Evolutionary conservation across 208 protist species (phyloP), one percentile per base, ranked within the genome.

Genomic region (Herpetomonas tarakana): DNA sequence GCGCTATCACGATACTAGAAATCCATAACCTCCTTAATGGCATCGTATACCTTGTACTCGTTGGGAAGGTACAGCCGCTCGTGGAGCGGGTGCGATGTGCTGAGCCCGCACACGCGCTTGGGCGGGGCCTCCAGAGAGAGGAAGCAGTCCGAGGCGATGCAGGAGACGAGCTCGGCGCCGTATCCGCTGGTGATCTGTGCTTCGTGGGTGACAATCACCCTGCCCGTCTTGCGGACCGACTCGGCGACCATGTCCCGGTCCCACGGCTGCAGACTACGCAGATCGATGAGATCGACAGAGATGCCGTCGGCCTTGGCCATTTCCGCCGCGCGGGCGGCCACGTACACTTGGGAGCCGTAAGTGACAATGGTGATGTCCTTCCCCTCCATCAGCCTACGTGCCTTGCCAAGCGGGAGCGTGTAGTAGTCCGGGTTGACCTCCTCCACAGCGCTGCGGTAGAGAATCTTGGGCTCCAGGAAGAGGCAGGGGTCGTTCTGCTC

Each of bases 401-500:
- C 98, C 62, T 98, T 97, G 30, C 91, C 86, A 14, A 99, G 71
- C 1, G 95, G 94, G n/a, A 99, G 62, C 26, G 79, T 85, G 73
- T 98, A 99, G 71, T 98, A 91, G 31, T 78, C 92, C 19, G 88
- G 75, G 52, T 98, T 97, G 21, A 99, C 97, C 38, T 90, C 50
- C 61, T 97, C 88, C 7, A 86, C 76, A n/a, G 85, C 60, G n/a
- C 83, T 82, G 54, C 97, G 83, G 62, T 98, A 98, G 6, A 98
- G 71, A 30, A 90, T 78, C 73, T 99, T 99, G 21, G 97, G 97
- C 80, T 99, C 97, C 47, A 99, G 97, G 76, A 99, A 98, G 27
- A 99, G 49, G 39, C 97, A 96, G 26, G 96, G 94, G 72, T 98
- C 92, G 46, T 80, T 71, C 50, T 97, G 83, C 39, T 95, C 75